phyloP scores from a whole-genome alignment of 1,139 yeast species.

The Zygosaccharomyces pseudobailii region DNA sequence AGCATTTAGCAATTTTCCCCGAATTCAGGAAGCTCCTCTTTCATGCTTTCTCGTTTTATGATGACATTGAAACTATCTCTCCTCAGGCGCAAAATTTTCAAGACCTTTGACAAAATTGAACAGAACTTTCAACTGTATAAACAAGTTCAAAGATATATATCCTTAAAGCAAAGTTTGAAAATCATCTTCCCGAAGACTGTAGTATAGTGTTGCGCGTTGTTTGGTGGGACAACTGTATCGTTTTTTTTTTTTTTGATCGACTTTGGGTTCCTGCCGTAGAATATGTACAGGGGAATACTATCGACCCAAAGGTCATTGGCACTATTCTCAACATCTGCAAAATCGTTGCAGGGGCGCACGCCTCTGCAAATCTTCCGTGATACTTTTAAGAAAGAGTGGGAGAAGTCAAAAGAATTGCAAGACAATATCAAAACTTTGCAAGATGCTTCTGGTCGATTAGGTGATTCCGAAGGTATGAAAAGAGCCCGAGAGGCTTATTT shows the following conservation, averaged over 20 bases:
- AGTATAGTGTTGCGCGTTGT: background rate
- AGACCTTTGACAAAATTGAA: background rate
- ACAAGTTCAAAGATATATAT: background rate
- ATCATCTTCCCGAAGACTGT: background rate
- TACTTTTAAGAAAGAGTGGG: conserved; percentile 87
- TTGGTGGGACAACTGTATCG: background rate
- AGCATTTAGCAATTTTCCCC: background rate
- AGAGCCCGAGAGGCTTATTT: conserved; percentile 91
- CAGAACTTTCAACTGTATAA: conserved; percentile 1
- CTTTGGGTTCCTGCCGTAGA: background rate
- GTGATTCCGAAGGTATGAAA: conserved; percentile 91
- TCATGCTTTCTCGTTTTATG: background rate
- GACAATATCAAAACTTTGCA: conserved; percentile 91
- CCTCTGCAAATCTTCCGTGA: conserved; percentile 92
- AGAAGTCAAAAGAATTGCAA: conserved; percentile 83
- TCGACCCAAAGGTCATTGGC: conserved; percentile 11
- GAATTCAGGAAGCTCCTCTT: background rate
- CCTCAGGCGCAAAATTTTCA: background rate
- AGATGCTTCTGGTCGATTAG: conserved; percentile 92
- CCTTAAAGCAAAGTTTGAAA: background rate
- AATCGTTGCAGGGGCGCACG: conserved; percentile 42
- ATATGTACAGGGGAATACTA: conserved; percentile 6
- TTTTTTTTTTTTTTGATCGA: background rate
- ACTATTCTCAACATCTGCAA: conserved; percentile 10
- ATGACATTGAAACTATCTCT: background rate